phyloP scores from a whole-genome alignment of 1,139 yeast genomes.

The Candida sp. region DNA sequence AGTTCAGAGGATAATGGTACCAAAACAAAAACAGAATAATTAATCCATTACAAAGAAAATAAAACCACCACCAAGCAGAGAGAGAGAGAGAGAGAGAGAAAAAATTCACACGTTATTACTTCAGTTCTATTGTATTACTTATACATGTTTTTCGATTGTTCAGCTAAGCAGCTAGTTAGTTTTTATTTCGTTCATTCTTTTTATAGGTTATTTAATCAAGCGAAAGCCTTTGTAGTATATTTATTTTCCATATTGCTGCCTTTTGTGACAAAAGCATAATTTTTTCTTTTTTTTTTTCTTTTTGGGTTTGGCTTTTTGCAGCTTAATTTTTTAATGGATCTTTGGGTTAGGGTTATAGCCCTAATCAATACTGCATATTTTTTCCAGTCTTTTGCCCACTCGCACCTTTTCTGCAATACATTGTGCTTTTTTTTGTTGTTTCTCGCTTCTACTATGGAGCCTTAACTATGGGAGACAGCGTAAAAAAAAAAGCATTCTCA shows the following conservation, averaged over 20 bases:
- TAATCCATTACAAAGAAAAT: background rate
- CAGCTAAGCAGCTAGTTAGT: background rate
- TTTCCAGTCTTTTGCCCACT: background rate
- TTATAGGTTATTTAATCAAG: background rate
- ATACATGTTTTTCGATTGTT: background rate
- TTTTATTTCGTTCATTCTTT: background rate
- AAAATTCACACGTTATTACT: constrained; percentile 1
- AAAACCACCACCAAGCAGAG: background rate
- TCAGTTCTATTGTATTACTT: constrained; percentile 4
- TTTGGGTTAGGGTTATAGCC: constrained; percentile 1
- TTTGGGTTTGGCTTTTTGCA: background rate
- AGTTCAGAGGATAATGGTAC: constrained; percentile 4
- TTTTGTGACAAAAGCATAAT: background rate
- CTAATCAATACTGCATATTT: constrained; percentile 3
- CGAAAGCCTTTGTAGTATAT: background rate
- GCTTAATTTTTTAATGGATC: background rate
- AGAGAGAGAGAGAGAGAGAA: background rate
- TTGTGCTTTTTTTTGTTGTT: background rate
- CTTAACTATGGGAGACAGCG: background rate
- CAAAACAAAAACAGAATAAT: constrained; percentile 2
- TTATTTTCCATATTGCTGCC: background rate
- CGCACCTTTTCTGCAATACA: constrained; percentile 1
- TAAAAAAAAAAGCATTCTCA: background rate
- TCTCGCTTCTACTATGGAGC: background rate
- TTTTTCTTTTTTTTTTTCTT: background rate